phyloP scores from a whole-genome alignment of 2,329 filamentous ascomycete genomes.

The Chrysosporium queenslandicum region DNA sequence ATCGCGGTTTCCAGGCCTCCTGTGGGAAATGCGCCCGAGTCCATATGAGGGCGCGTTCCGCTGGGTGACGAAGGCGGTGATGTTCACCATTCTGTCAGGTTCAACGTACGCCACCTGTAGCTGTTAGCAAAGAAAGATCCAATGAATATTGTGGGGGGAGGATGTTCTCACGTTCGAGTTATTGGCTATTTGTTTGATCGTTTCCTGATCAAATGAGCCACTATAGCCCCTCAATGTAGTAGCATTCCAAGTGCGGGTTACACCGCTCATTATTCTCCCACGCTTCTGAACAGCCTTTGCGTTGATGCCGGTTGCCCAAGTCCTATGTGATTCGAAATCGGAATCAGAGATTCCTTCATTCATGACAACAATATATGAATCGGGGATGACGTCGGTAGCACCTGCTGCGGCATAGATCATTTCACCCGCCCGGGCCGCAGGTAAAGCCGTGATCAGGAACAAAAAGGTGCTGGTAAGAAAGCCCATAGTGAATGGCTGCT shows the following conservation, averaged over 20 bases:
- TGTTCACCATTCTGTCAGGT: constrained; percentile 10
- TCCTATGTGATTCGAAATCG: constrained; percentile 9
- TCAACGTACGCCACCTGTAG: constrained; percentile 17
- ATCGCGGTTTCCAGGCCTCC: constrained; percentile 18
- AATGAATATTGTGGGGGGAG: neutral
- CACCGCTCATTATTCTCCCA: neutral
- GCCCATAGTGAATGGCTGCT: neutral
- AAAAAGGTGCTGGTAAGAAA: neutral
- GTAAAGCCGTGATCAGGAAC: neutral
- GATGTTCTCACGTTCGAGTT: constrained; percentile 1
- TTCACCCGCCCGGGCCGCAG: constrained; percentile 4
- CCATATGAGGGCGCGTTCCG: constrained; percentile 25
- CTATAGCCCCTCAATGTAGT: constrained; percentile 7
- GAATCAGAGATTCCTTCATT: constrained; percentile 7
- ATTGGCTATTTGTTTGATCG: constrained; percentile 12
- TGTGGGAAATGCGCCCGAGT: constrained; percentile 29
- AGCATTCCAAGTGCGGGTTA: constrained; percentile 1
- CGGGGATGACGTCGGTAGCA: constrained; percentile 3
- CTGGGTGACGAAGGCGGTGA: constrained; percentile 13
- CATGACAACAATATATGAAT: constrained; percentile 14
- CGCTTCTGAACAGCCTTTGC: neutral
- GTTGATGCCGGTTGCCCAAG: constrained; percentile 3
- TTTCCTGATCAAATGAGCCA: constrained; percentile 11
- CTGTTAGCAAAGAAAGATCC: neutral
- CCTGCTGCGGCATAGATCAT: neutral